Evolutionary conservation across 345 rosid genomes (phyloP).

Genomic region (Raphanus sativus): DNA sequence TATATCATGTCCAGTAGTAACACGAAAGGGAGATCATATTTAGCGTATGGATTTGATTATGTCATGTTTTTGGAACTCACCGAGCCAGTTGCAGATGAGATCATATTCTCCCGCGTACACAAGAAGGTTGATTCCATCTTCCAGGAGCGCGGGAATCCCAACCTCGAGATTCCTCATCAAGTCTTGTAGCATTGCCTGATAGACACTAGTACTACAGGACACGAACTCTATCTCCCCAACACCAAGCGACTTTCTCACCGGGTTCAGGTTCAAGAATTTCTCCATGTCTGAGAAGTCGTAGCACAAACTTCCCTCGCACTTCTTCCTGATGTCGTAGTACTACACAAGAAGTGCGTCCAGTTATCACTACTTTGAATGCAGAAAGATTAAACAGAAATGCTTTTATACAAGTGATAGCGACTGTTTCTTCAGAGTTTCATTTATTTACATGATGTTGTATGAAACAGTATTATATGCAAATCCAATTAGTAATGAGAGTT

Average conservation of each 20-base stretch:
- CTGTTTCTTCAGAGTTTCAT: not conserved
- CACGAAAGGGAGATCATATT: not conserved
- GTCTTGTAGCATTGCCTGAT: constrained; percentile 85
- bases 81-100: constrained; percentile 99
- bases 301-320: constrained; percentile 85
- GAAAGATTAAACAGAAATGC: not conserved
- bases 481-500: not conserved
- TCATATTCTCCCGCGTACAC: constrained; percentile 98
- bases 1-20: not conserved
- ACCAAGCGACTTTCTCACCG: constrained; percentile 76
- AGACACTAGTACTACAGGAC: constrained; percentile 83
- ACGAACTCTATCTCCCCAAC: constrained; percentile 84
- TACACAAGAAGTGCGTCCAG: constrained; percentile 41
- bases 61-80: constrained; percentile 43
- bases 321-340: constrained; percentile 93
- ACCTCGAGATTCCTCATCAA: constrained; percentile 97
- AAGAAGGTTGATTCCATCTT: constrained; percentile 88
- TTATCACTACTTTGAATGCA: not conserved
- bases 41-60: not conserved
- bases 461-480: not conserved
- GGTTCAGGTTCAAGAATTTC: constrained; percentile 65
- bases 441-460: constrained; percentile 5
- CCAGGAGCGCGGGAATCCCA: constrained; percentile 87
- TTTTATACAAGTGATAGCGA: not conserved
- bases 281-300: constrained; percentile 99